These are phyloP conservation scores for Moricandia moricandioides DNA, from an alignment of 345 rosid genomes.

Conservation along the genomic window DNA sequence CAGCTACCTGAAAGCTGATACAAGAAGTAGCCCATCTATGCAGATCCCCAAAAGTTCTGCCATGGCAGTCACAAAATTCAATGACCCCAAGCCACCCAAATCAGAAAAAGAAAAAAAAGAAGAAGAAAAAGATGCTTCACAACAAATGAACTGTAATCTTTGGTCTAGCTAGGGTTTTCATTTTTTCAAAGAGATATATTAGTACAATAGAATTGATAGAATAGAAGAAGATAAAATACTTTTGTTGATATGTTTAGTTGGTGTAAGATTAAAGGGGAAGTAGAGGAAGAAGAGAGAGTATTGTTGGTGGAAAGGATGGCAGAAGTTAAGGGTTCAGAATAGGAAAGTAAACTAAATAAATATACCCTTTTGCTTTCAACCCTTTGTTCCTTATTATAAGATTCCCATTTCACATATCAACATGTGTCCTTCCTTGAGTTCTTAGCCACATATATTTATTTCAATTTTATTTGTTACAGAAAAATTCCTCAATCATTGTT, in stretches of 20 bases:
- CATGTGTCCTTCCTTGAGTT: constrained; percentile 24
- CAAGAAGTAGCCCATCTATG: constrained; percentile 32
- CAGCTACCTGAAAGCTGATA: constrained; percentile 43
- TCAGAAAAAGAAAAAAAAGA: neutral
- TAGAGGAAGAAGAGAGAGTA: neutral
- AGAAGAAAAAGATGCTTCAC: neutral
- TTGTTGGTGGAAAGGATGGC: constrained; percentile 39
- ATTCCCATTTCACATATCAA: constrained; percentile 30
- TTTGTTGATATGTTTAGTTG: constrained; percentile 21
- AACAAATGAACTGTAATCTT: constrained; percentile 20
- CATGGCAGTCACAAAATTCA: constrained; percentile 50
- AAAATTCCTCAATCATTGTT: constrained; percentile 25
- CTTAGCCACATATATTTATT: constrained; percentile 31
- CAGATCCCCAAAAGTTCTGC: constrained; percentile 51
- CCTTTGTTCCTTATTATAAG: constrained; percentile 35
- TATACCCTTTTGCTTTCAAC: constrained; percentile 34
- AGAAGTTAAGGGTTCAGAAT: constrained; percentile 32
- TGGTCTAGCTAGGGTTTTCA: constrained; percentile 19
- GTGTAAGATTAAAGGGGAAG: constrained; percentile 22
- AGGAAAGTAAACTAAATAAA: constrained; percentile 36
- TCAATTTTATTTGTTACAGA: neutral
- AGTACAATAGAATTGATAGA: constrained; percentile 11
- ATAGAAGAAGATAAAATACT: neutral
- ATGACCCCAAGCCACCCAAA: constrained; percentile 39
- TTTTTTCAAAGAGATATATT: constrained; percentile 11